Conservation (phyloP, 148 eudicot species). For the Nyssa sinensis region DNA sequence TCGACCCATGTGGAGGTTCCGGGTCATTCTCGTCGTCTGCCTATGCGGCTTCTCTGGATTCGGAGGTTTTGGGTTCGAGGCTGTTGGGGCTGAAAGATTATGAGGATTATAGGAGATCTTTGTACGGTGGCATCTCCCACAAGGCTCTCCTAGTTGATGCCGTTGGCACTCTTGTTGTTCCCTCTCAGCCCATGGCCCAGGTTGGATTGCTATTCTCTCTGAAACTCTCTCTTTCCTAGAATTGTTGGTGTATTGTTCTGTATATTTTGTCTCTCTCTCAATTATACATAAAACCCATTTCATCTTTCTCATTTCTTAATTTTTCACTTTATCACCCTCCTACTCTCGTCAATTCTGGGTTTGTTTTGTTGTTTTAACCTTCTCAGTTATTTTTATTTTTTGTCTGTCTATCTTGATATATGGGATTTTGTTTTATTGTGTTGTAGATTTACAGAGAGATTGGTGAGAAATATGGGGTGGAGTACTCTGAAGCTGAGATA, state of each 20-base stretch:
- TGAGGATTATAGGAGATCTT: constrained; percentile 68
- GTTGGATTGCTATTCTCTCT: constrained; percentile 18
- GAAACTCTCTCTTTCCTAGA: not conserved
- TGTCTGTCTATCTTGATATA: not conserved
- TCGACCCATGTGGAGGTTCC: constrained; percentile 12
- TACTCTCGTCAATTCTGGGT: not conserved
- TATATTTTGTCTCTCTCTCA: not conserved
- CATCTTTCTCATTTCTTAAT: too few relatives aligned
- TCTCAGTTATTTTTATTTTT: not conserved
- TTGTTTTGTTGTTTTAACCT: not conserved
- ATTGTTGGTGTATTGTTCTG: not conserved
- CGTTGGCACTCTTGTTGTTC: constrained; percentile 85
- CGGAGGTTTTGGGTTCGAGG: constrained; percentile 15
- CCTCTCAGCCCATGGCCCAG: constrained; percentile 98
- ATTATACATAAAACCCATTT: too few relatives aligned
- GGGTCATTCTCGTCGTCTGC: constrained; percentile 36
- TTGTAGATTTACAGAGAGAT: constrained; percentile 76
- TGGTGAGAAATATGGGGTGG: constrained; percentile 94
- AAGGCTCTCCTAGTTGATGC: constrained; percentile 92
- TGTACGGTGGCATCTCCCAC: constrained; percentile 77
- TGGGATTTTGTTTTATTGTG: not conserved
- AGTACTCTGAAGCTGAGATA: constrained; percentile 73
- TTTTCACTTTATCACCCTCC: too few relatives aligned
- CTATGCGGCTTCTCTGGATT: constrained; percentile 27
- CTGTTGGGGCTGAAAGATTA: constrained; percentile 55